Base-by-base conservation (phyloP, 139 green algal species). In the Asterochloris erici region DNA sequence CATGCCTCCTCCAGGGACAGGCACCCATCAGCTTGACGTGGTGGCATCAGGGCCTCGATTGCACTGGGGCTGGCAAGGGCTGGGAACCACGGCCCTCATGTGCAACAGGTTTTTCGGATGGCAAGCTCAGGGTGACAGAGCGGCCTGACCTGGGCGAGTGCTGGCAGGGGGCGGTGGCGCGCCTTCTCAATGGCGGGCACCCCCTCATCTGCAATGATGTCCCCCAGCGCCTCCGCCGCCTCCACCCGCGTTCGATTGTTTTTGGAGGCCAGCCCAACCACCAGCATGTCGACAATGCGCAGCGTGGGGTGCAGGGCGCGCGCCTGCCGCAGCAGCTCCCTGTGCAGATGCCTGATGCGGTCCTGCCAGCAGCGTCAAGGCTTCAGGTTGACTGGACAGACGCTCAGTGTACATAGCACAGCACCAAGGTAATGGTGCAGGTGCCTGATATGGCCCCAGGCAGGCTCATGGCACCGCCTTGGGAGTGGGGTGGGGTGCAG, bases 221-320 rank as follows among this genome's bases (percentile, higher is more conserved):
- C 84, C 9, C 68, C 76, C 28, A 87, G 38, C n/a, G 76, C 68
- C 82, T 99, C 97, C 29, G 91, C 86, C 84, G 91, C 97, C 77
- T 95, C 92, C 60, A 97, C 88, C 28, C 93, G 91, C 4, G 95
- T 98, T 78, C 95, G 93, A 83, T 94, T 96, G 88, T 96, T 98
- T 87, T 98, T 98, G 79, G 93, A 96, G 38, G 87, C 82, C 38
- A 98, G 79, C 61, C 93, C 95, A 38, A 94, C 89, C 29, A 90
- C 73, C 64, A 93, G 68, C 77, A 82, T 81, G 11, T 91, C 90
- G 10, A 91, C 27, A 14, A 91, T 74, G 38, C 82, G 73, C 23
- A 71, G 54, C 11, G 89, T 73, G 12, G 90, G 85, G 83, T 93
- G 91, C 29, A 98, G 47, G 29, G 38, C 47, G 14, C 82, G 85